phyloP scores from a whole-genome alignment of 73 alveolate species.

The Breviolum minutum region DNA sequence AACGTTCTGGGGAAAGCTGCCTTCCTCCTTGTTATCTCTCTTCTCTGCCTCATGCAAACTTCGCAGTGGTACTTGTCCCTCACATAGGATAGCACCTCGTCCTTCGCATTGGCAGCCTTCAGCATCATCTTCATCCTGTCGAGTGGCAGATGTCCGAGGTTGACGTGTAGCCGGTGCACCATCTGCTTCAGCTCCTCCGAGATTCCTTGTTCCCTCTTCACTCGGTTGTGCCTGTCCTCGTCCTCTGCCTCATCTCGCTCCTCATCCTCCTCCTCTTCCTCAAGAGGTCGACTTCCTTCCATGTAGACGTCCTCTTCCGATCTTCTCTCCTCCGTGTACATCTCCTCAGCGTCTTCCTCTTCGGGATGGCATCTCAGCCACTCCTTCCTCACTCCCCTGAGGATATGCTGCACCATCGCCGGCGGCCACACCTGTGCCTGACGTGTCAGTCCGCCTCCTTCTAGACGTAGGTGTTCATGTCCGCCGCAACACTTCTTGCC shows the following conservation, averaged over 20 bases:
- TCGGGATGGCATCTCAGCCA: too few relatives aligned
- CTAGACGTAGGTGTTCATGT: not conserved
- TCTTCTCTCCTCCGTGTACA: not conserved
- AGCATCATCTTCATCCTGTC: not conserved
- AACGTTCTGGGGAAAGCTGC: not conserved
- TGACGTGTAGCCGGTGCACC: not conserved
- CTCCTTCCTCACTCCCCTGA: too few relatives aligned
- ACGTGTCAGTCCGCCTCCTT: not conserved
- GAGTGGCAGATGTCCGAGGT: not conserved
- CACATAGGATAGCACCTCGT: not conserved
- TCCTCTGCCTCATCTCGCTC: not conserved
- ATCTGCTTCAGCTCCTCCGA: not conserved
- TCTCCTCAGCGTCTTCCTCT: too few relatives aligned
- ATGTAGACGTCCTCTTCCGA: not conserved
- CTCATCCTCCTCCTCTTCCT: not conserved
- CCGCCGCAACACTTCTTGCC: not conserved
- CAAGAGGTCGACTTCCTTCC: not conserved
- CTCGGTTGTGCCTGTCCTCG: not conserved
- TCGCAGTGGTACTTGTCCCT: not conserved
- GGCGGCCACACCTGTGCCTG: not conserved
- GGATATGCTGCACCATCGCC: not conserved
- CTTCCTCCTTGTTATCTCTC: not conserved
- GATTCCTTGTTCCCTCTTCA: not conserved
- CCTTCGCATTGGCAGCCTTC: slow-evolving; percentile 1
- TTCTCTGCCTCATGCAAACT: not conserved